Evolutionary conservation across 306 rosid species (phyloP).

Genomic region (Prinsepia uniflora): DNA sequence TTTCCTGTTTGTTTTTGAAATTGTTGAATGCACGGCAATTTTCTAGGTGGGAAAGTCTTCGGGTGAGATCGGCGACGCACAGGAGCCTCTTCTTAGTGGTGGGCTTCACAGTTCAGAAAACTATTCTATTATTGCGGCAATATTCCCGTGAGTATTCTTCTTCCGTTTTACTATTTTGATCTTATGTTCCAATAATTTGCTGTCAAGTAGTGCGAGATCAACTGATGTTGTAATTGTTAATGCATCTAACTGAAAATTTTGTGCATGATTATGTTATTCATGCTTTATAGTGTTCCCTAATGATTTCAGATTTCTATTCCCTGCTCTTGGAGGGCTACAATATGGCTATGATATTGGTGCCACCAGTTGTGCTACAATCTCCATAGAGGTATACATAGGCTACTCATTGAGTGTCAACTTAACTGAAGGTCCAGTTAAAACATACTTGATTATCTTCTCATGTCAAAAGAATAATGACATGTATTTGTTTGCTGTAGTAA

Average conservation of each 20-base stretch:
- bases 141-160: slow-evolving; percentile 71
- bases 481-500: neutral
- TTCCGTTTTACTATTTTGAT: neutral
- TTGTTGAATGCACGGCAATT: slow-evolving; percentile 26
- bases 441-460: neutral
- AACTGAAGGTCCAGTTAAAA: neutral
- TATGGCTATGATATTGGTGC: slow-evolving; percentile 96
- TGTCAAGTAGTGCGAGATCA: neutral
- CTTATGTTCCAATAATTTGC: neutral
- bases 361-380: slow-evolving; percentile 79
- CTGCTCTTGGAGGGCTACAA: slow-evolving; percentile 87
- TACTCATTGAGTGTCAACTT: neutral
- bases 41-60: slow-evolving; percentile 46
- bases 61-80: slow-evolving; percentile 39
- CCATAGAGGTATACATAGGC: slow-evolving; percentile 53
- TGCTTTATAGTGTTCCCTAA: slow-evolving; percentile 5
- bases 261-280: slow-evolving; percentile 10
- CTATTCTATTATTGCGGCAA: slow-evolving; percentile 57
- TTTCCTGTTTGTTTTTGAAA: neutral
- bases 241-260: neutral
- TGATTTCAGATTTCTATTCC: slow-evolving; percentile 83
- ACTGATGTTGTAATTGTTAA: neutral
- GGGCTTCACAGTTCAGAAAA: slow-evolving; percentile 39
- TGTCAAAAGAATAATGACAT: neutral
- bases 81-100: slow-evolving; percentile 58